Base-by-base conservation (phyloP, 345 rosid species). In the Rhizophora mangle region DNA sequence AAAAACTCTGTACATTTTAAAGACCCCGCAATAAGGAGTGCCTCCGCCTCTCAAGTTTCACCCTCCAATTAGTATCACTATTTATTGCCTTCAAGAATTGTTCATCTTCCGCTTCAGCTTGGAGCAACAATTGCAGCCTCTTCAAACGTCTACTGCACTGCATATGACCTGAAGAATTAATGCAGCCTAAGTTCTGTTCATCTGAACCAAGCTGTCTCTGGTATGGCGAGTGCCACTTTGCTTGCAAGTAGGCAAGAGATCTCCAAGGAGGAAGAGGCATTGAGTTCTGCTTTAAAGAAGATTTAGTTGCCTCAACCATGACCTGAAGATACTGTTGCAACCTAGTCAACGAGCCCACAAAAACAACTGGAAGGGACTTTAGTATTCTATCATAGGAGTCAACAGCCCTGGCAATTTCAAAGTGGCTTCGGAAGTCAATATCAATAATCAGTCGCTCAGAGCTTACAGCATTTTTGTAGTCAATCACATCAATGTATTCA, bases 211-310 rank as follows among this genome's bases (percentile, higher is more conserved):
- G 72, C 76, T 69, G 84, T 31, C 97, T 84, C 74, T 83, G 83
- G 77, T 84, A 76, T 0, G 86, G 87, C 0, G 97, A 89, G 64
- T 78, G 80, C 98, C 98, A 94, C 78, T 94, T 91, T 4, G 96
- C 91, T 70, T 85, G 86, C 81, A 94, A 77, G 73, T 94, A 91
- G 61, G 87, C 85, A 6, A 91, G 79, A 5, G 98, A 91, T 74
- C 98, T 87, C 98, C 98, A 94, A 0, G 98, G 98, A 72, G 98
- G 98, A 53, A 94, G 81, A 19, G 95, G 93, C 98, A 94, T 94
- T 4, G 97, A 89, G 57, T 89, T 89, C 77, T 89, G 96, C 78
- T 87, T 87, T n/a, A 93, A 86, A 6, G 98, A 94, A 60, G 75
- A 83, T 71, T 78, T 85, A 11, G 95, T 86, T 43, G 95, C 97